These are phyloP conservation scores for Colletotrichum graminicola DNA, from an alignment of 2,329 filamentous ascomycete species.

Conservation along the genomic window DNA sequence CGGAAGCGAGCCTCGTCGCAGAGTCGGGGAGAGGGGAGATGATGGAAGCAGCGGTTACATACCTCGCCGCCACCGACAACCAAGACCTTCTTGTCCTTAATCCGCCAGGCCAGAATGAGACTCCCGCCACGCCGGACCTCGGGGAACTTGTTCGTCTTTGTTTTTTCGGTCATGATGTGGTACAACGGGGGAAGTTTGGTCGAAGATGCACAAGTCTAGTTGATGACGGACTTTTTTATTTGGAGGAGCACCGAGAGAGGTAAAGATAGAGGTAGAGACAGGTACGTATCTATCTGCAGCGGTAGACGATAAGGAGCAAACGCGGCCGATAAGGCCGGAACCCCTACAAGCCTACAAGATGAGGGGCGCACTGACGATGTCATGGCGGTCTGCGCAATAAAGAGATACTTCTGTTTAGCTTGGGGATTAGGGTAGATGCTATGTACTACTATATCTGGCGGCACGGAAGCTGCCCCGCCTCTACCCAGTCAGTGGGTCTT, in stretches of 20 bases:
- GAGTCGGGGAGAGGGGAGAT: too few relatives aligned
- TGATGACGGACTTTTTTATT: constrained; percentile 35
- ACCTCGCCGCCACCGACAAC: constrained; percentile 97
- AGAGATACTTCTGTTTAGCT: constrained; percentile 12
- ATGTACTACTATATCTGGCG: constrained; percentile 20
- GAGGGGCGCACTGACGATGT: constrained; percentile 9
- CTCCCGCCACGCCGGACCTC: constrained; percentile 91
- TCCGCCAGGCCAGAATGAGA: constrained; percentile 95
- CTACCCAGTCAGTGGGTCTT: constrained; percentile 4
- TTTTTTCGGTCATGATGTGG: constrained; percentile 36
- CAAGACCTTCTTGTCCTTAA: constrained; percentile 88
- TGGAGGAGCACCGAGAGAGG: not conserved
- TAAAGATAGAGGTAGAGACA: not conserved
- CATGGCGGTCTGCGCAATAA: constrained; percentile 19
- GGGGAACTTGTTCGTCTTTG: constrained; percentile 69
- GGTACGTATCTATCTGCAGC: not conserved
- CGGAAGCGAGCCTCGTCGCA: not conserved
- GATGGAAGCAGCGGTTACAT: constrained; percentile 48
- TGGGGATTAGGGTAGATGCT: too few relatives aligned
- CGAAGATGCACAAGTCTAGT: not conserved
- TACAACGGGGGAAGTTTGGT: not conserved
- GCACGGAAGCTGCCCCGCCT: constrained; percentile 12
- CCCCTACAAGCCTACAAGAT: not conserved
- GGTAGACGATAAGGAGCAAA: constrained; percentile 23
- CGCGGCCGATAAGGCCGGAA: constrained; percentile 23